Evolutionary conservation across 495 filamentous ascomycete species (phyloP).

Genomic region (Rusavskia elegans): DNA sequence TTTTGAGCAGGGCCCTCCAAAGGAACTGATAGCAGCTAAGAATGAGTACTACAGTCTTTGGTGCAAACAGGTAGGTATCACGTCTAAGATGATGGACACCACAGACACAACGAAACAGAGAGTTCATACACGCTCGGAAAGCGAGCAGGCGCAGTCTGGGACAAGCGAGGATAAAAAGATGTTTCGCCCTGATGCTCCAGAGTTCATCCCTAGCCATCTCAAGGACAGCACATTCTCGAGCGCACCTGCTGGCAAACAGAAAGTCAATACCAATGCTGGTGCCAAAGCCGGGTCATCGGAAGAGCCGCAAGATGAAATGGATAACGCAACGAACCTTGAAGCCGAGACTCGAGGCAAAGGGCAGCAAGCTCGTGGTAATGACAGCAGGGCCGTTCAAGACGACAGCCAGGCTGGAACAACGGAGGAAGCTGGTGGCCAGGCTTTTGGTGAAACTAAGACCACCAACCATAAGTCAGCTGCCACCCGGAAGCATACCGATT

Average conservation of each 20-base stretch:
- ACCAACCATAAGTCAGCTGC: neutral
- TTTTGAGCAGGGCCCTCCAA: slow-evolving; percentile 15
- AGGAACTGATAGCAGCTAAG: slow-evolving; percentile 20
- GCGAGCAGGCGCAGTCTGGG: neutral
- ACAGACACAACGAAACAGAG: neutral
- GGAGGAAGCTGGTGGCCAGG: neutral
- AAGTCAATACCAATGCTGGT: neutral
- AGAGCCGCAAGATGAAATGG: no score
- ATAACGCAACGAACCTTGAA: no score
- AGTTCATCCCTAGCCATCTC: slow-evolving; percentile 58
- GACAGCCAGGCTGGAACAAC: neutral
- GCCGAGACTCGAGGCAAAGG: no score
- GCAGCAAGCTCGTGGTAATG: no score
- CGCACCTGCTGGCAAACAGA: neutral
- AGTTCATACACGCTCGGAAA: neutral
- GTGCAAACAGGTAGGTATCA: slow-evolving; percentile 14
- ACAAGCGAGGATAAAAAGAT: neutral
- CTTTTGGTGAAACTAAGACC: neutral
- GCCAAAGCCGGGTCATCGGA: no score
- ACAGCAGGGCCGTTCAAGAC: neutral
- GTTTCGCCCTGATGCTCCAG: slow-evolving; percentile 29
- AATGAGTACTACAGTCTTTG: slow-evolving; percentile 25
- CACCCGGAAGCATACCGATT: slow-evolving; percentile 5
- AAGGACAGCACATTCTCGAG: slow-evolving; percentile 16
- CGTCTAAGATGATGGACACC: neutral